A percentile compares a stretch with the other conserved stretches of the same genome.
These are phyloP conservation scores for Tetrahymena borealis DNA, from an alignment of 73 alveolate species.

Conservation along the genomic window DNA sequence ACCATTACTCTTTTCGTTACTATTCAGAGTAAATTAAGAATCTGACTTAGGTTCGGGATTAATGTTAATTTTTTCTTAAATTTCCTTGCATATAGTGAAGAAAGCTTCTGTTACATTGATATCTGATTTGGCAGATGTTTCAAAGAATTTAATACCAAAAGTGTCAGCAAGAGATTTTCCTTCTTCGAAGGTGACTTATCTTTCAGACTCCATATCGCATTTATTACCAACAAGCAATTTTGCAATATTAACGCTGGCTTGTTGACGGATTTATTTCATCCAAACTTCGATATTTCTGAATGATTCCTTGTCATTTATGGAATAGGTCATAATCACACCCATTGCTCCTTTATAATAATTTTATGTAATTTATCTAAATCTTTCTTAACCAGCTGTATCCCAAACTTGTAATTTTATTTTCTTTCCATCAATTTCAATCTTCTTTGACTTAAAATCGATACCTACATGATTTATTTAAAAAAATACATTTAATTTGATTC, in stretches of 20 bases:
- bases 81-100: constrained; percentile 10
- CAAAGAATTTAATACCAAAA: constrained; percentile 69
- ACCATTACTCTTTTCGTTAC: not conserved
- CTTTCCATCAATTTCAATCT: constrained; percentile 50
- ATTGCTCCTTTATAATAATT: constrained; percentile 42
- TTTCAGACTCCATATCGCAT: constrained; percentile 44
- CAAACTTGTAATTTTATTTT: constrained; percentile 45
- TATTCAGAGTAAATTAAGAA: not conserved
- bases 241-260: constrained; percentile 17
- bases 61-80: constrained; percentile 14
- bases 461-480: not conserved
- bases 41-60: not conserved
- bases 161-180: constrained; percentile 59
- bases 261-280: constrained; percentile 12
- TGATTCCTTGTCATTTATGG: constrained; percentile 43
- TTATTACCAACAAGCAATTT: constrained; percentile 45
- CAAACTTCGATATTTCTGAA: constrained; percentile 47
- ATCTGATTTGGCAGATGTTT: constrained; percentile 78
- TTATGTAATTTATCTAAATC: constrained; percentile 37
- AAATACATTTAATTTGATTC: not conserved
- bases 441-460: constrained; percentile 51
- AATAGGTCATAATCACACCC: constrained; percentile 41
- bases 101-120: constrained; percentile 62
- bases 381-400: constrained; percentile 47
- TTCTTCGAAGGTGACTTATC: constrained; percentile 52